phyloP scores from a whole-genome alignment of 805 yeast species.

The Cyberlindnera euphorbiae region DNA sequence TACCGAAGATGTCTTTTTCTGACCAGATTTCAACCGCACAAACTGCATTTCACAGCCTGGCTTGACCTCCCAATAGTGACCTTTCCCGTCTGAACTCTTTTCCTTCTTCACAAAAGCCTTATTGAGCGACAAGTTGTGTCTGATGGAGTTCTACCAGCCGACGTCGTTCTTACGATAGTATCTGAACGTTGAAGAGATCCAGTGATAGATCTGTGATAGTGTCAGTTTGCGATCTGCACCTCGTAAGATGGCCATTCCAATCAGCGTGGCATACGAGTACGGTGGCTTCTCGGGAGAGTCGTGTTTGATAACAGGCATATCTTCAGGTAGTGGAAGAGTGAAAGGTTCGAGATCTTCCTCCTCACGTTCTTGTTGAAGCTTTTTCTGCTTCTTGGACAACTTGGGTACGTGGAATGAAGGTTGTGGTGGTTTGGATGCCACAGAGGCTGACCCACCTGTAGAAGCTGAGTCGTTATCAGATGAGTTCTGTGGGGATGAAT shows the following conservation, averaged over 20 bases:
- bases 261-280: conserved; percentile 87
- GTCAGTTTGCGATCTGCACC: conserved; percentile 71
- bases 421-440: conserved; percentile 22
- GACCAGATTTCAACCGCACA: conserved; percentile 51
- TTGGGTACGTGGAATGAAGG: conserved; percentile 20
- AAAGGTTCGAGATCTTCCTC: background rate
- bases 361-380: conserved; percentile 6
- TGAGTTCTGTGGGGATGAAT: conserved; percentile 23
- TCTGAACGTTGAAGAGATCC: conserved; percentile 85
- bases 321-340: conserved; percentile 20
- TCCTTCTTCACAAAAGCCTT: conserved; percentile 91
- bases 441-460: conserved; percentile 1
- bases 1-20: conserved; percentile 26
- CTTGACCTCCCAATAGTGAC: conserved; percentile 88
- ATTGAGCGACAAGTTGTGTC: conserved; percentile 89
- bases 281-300: conserved; percentile 64
- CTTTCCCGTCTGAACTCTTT: conserved; percentile 82
- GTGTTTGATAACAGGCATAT: conserved; percentile 22
- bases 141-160: conserved; percentile 97
- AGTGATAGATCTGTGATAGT: conserved; percentile 77
- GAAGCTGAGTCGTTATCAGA: background rate
- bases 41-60: conserved; percentile 81
- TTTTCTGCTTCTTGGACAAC: conserved; percentile 13
- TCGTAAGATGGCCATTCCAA: conserved; percentile 87
- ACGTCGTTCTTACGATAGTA: conserved; percentile 81